Base-by-base conservation (phyloP, 345 rosid species). In the Melaleuca alternifolia region DNA sequence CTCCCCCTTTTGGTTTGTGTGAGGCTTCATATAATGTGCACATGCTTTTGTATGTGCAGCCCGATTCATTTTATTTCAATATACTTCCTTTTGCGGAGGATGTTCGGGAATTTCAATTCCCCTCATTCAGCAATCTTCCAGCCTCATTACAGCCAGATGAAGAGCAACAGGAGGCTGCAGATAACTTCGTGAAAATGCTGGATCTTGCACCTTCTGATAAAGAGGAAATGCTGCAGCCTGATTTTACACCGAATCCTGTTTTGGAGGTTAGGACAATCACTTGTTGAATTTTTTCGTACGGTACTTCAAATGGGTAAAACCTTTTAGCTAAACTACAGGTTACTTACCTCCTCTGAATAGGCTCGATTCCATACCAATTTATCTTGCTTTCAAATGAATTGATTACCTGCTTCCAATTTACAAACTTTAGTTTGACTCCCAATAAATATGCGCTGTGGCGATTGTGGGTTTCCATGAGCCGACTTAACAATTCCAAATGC, bases 21-120 rank as follows among this genome's bases (percentile, higher is more conserved):
- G 84, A 84, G 84, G 56, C 84, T 84, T 85, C 84, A 87, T 51
- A 30, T 81, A 54, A 85, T 54, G 86, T 46, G 28, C 46, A 44
- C 86, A 88, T 56, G 59, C 87, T 44, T n/a, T 86, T 88, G 54
- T 85, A 20, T 87, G 61, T 23, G 91, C 96, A 97, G 98, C 94
- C 96, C 61, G 98, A 96, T 94, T 95, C 98, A 20, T 97, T 97
- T 90, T 94, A 89, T 92, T 94, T 95, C 91, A 97, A 97, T 82
- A 92, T 90, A 87, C 95, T 96, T 85, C 99, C 99, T 85, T 97
- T 96, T 76, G 91, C 93, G 52, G 99, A 97, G 91, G 99, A 97
- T 91, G 87, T 96, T 87, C 94, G 99, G 71, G 99, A 97, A 89
- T 97, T 96, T 92, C 94, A 91, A 62, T 97, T 96, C 89, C 93